Evolutionary conservation across 257 asterid genomes (phyloP).

Genomic region (Solanum arcanum): DNA sequence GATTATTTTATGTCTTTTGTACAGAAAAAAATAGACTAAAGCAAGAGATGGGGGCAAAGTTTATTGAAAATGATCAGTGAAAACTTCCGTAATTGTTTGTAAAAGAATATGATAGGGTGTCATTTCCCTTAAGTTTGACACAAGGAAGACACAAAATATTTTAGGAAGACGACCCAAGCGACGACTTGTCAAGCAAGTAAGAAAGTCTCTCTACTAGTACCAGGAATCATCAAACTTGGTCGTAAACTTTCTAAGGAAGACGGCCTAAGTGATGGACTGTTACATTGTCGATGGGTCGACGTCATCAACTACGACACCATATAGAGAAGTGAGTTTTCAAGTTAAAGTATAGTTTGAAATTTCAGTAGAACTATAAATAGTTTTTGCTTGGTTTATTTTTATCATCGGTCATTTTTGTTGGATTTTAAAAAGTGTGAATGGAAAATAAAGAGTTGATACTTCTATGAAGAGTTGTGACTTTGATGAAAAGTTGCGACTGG

Average conservation of each 20-base stretch:
- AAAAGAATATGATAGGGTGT: not conserved
- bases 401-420: not conserved
- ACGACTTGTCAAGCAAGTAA: not conserved
- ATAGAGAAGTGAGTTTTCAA: no score
- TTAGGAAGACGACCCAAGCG: not conserved
- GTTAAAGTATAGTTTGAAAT: not conserved
- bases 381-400: not conserved
- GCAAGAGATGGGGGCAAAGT: not conserved
- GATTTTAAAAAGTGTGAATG: no score
- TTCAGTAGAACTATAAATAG: not conserved
- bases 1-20: not conserved
- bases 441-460: no score
- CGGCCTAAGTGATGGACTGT: not conserved
- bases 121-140: not conserved
- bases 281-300: not conserved
- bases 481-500: no score
- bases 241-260: not conserved
- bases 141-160: not conserved
- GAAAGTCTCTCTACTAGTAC: not conserved
- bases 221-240: not conserved
- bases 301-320: not conserved
- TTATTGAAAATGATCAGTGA: not conserved
- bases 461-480: no score
- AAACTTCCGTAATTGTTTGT: not conserved
- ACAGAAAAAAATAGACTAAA: not conserved